A percentile compares a stretch with the other conserved stretches of the same genome.
Conservation (phyloP, 345 rosid species). For the Psidium friedrichsthalianum region DNA sequence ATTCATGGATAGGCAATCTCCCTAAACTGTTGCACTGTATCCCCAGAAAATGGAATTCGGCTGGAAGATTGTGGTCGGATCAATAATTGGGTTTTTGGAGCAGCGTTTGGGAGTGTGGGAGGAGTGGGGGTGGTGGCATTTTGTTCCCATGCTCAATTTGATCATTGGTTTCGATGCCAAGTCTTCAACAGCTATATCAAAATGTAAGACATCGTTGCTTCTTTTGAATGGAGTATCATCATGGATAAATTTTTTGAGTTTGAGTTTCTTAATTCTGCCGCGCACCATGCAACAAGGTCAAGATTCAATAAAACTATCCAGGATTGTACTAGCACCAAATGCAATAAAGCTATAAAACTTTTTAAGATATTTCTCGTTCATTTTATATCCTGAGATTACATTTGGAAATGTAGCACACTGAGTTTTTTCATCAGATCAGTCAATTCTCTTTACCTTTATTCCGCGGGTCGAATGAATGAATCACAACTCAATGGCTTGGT, state of each 20-base stretch:
- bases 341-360: not conserved
- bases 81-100: constrained; percentile 67
- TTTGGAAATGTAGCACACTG: not conserved
- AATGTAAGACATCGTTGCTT: constrained; percentile 35
- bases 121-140: constrained; percentile 91
- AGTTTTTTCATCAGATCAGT: not conserved
- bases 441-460: not conserved
- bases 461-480: not conserved
- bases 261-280: not conserved
- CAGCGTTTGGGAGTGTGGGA: constrained; percentile 85
- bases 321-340: not conserved
- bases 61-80: constrained; percentile 61
- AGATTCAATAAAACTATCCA: not conserved
- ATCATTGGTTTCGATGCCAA: constrained; percentile 79
- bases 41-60: constrained; percentile 54
- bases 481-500: not conserved
- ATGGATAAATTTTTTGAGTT: not conserved
- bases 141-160: constrained; percentile 54
- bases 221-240: not conserved
- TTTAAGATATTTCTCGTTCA: not conserved
- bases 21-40: not conserved
- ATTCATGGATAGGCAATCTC: not conserved
- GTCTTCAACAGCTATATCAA: constrained; percentile 67
- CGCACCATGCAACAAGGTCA: not conserved
- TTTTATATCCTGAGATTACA: not conserved